Evolutionary conservation across 192 early-diverging fungal genomes (phyloP), one percentile per base, ranked within the genome.

Genomic region (Coemansia sp.): DNA sequence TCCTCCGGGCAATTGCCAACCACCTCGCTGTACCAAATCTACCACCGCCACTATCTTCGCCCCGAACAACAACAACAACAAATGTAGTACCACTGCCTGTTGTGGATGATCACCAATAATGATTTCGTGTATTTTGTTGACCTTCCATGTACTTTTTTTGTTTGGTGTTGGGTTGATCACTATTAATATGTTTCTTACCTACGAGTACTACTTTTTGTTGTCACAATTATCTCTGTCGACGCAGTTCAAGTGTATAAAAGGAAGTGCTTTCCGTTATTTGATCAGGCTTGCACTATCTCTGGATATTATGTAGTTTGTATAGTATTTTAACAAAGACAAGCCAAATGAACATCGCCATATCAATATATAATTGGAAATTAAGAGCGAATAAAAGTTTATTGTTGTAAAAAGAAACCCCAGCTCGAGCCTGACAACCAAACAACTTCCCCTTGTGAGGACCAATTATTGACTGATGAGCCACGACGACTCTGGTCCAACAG

Each of bases 1-100:
- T 83, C 20, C 73, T 83, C 8, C 57, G 60, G 41, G 80, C 80
- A 5, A 77, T 83, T 38, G 80, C 80, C 43, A 47, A 34, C 31
- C 76, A 78, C 44, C 70, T 83, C 5, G 64, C 65, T 27, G 65
- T 71, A 12, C 65, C 68, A 11, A 51, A 59, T 49, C 15, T 52
- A 8, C 59, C 59, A n/a, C 27, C 29, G 11, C 54, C 11, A 31
- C 29, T 31, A 33, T 13, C 9, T 20, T 61, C 59, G 3, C 33
- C 59, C 59, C 13, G 18, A 61, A 38, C 16, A 38, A 27, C 27
- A 27, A n/a, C n/a, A n/a, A 16, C 34, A 16, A 24, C 24, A 5
- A 57, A 31, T 15, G 27, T 15, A 15, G 54, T 31, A 24, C 12
- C 54, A 3, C 54, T 31, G 27, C 54, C 24, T n/a, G 54, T 29